Evolutionary conservation across 768 basidiomycete species (phyloP).

Genomic region (Trametes villosa): DNA sequence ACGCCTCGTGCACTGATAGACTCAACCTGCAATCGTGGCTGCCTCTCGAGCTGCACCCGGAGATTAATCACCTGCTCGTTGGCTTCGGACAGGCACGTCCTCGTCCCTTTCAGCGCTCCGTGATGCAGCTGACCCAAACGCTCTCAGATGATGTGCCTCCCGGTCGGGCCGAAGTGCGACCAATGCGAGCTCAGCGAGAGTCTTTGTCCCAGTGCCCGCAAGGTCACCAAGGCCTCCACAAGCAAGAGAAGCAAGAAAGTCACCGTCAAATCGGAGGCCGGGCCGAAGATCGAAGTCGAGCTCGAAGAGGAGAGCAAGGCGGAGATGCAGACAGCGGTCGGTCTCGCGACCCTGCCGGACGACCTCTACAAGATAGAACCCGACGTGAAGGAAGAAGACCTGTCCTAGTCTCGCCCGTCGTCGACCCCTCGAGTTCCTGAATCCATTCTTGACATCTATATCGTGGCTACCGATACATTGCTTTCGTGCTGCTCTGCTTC

Average conservation of each 20-base stretch:
- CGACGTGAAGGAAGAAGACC: slow-evolving; percentile 13
- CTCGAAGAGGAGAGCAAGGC: slow-evolving; percentile 35
- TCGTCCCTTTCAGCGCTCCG: neutral
- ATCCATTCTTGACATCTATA: neutral
- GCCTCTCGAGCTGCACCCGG: slow-evolving; percentile 67
- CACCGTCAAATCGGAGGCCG: slow-evolving; percentile 18
- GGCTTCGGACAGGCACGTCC: slow-evolving; percentile 79
- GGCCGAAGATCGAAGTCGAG: slow-evolving; percentile 45
- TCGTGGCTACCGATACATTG: slow-evolving; percentile 13
- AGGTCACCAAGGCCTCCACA: slow-evolving; percentile 25
- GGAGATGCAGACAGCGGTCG: neutral
- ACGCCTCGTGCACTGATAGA: slow-evolving; percentile 38
- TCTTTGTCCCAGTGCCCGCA: slow-evolving; percentile 70
- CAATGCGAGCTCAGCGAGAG: slow-evolving; percentile 61
- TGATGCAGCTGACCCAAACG: neutral
- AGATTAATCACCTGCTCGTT: slow-evolving; percentile 82
- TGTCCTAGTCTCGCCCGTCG: neutral
- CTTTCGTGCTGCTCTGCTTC: slow-evolving; percentile 1
- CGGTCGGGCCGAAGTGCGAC: slow-evolving; percentile 67
- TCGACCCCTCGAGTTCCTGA: too few relatives aligned
- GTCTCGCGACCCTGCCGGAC: neutral
- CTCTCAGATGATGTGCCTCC: slow-evolving; percentile 64
- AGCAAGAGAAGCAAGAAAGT: slow-evolving; percentile 23
- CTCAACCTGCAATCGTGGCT: slow-evolving; percentile 85
- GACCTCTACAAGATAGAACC: neutral